Conservation (phyloP, 129 eudicot species). For the Calendula officinalis region DNA sequence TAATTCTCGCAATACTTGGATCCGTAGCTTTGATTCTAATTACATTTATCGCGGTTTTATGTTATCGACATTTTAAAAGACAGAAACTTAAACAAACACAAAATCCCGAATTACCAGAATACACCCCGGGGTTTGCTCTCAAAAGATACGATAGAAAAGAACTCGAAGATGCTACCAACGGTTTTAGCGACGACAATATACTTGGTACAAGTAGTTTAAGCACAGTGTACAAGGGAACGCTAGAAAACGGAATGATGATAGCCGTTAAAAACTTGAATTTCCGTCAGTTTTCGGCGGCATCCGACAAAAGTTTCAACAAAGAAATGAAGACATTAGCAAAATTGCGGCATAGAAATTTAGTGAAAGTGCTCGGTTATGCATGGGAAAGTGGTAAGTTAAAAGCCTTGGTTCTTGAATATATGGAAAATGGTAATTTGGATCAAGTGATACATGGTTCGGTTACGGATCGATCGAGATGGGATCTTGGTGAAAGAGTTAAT, state of each 20-base stretch:
- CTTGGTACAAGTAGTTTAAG: conserved; percentile 73
- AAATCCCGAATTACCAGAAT: conserved; percentile 30
- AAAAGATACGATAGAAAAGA: conserved; percentile 60
- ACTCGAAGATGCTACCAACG: conserved; percentile 52
- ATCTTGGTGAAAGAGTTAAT: conserved; percentile 51
- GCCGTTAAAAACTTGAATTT: conserved; percentile 74
- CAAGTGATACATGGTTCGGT: conserved; percentile 50
- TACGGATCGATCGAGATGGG: conserved; percentile 45
- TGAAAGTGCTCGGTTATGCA: conserved; percentile 79
- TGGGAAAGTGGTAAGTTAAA: conserved; percentile 83
- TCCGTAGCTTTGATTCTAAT: conserved; percentile 35
- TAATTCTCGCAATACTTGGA: conserved; percentile 45
- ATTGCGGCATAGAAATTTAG: conserved; percentile 77
- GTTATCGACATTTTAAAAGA: conserved; percentile 25
- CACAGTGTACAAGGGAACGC: conserved; percentile 80
- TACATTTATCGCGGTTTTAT: conserved; percentile 27
- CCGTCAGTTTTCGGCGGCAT: conserved; percentile 49
- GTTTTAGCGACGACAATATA: conserved; percentile 52
- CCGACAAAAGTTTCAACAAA: conserved; percentile 66
- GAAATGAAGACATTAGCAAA: conserved; percentile 61
- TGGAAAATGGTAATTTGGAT: conserved; percentile 93
- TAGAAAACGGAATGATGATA: conserved; percentile 54
- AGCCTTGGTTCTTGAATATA: conserved; percentile 76
- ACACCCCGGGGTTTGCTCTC: conserved; percentile 35
- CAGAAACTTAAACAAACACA: conserved; percentile 11